Percentiles rank a stretch among this genome's conserved stretches.
phyloP scores from a whole-genome alignment of 2,329 filamentous ascomycete species.

The Colletotrichum musae region DNA sequence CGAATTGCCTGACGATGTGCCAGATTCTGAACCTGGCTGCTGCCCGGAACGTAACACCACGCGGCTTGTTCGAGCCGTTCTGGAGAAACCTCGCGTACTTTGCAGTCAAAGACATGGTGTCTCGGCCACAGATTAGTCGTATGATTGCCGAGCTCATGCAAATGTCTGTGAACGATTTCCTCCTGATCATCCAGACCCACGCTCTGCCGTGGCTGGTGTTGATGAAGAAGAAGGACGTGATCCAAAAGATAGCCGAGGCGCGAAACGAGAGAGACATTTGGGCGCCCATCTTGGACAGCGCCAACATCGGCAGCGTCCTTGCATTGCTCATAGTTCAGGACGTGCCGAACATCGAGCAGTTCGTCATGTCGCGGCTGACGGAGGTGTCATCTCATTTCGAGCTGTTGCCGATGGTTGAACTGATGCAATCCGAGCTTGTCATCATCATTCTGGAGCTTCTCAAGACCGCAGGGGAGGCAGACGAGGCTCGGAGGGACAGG shows the following conservation, averaged over 20 bases:
- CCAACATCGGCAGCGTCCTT: conserved; percentile 71
- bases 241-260: conserved; percentile 85
- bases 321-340: conserved; percentile 73
- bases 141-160: conserved; percentile 86
- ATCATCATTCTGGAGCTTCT: conserved; percentile 85
- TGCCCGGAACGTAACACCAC: conserved; percentile 71
- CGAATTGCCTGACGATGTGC: background rate
- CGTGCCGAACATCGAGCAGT: conserved; percentile 70
- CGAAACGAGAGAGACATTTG: conserved; percentile 78
- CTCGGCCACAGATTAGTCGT: conserved; percentile 85
- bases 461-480: conserved; percentile 80
- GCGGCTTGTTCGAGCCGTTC: conserved; percentile 85
- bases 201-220: conserved; percentile 91
- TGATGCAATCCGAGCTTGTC: conserved; percentile 83
- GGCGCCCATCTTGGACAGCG: conserved; percentile 66
- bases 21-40: conserved; percentile 79
- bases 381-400: conserved; percentile 80
- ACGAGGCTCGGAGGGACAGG: conserved; percentile 67
- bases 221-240: conserved; percentile 81
- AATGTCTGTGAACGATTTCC: conserved; percentile 80
- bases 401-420: conserved; percentile 73
- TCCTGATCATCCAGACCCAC: conserved; percentile 82
- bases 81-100: conserved; percentile 89
- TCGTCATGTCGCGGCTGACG: conserved; percentile 77
- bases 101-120: conserved; percentile 85